Evolutionary conservation across 129 eudicot genomes (phyloP).

Genomic region (Chrysanthemum seticuspe): DNA sequence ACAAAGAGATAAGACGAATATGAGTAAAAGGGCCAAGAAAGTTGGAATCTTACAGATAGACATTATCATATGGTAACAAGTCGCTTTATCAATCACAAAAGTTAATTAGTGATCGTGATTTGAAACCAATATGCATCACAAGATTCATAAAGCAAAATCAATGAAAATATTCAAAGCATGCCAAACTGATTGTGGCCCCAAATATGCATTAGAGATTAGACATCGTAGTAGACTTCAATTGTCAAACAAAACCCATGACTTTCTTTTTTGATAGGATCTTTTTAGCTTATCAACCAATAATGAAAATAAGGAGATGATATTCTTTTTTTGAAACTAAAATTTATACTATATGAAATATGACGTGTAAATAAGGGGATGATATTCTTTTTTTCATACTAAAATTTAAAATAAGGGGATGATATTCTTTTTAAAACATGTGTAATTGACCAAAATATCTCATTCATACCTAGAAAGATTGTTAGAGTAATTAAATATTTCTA

Average conservation of each 20-base stretch:
- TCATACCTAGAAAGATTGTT: not conserved
- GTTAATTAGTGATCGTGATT: constrained; percentile 10
- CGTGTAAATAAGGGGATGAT: too few species aligned
- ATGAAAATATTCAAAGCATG: constrained; percentile 28
- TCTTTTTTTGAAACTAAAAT: not conserved
- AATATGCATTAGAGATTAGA: not conserved
- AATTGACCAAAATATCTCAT: not conserved
- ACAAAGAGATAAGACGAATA: not conserved
- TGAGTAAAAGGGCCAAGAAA: constrained; percentile 1
- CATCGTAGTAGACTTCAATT: not conserved
- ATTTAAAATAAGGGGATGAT: too few species aligned
- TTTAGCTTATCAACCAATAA: constrained; percentile 26
- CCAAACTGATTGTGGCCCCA: constrained; percentile 18
- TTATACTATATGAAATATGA: not conserved
- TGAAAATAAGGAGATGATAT: not conserved
- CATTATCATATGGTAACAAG: constrained; percentile 8
- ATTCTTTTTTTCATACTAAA: too few species aligned
- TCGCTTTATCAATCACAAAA: not conserved
- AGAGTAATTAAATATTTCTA: too few species aligned
- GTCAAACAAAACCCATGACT: constrained; percentile 29
- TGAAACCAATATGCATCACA: constrained; percentile 22
- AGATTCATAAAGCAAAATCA: constrained; percentile 20
- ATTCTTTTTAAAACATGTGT: too few species aligned
- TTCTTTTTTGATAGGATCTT: constrained; percentile 10
- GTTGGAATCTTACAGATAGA: constrained; percentile 20